Conservation (phyloP, 257 asterid species). For the Henckelia pumila region DNA sequence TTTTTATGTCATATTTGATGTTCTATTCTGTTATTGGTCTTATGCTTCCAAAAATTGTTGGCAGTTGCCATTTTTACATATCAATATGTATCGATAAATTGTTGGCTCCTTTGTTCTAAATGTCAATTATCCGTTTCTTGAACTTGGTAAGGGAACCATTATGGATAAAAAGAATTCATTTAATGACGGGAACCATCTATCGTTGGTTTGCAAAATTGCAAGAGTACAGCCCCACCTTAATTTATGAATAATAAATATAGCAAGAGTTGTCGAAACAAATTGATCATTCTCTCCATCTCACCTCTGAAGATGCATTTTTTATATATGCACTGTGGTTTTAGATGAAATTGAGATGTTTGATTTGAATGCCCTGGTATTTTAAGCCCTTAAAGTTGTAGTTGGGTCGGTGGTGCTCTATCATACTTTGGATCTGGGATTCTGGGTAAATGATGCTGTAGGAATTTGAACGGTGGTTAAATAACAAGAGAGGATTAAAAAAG, state of each 20-base stretch:
- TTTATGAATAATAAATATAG: too few species aligned
- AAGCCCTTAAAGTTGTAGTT: neutral
- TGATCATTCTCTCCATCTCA: too few species aligned
- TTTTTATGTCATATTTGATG: conserved; percentile 5
- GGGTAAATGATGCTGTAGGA: too few species aligned
- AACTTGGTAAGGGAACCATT: neutral
- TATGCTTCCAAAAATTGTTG: neutral
- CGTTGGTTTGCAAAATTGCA: neutral
- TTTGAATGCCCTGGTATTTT: neutral
- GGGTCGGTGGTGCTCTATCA: neutral
- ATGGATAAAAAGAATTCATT: neutral
- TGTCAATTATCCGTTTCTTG: neutral
- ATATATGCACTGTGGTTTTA: too few species aligned
- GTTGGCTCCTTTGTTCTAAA: conserved; percentile 1
- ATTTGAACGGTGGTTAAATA: neutral
- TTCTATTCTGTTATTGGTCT: conserved; percentile 7
- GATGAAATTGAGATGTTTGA: too few species aligned
- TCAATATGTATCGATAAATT: conserved; percentile 6
- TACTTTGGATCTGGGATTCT: neutral
- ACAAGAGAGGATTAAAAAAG: neutral
- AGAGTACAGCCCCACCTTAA: neutral
- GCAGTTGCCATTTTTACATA: conserved; percentile 7
- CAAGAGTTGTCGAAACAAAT: too few species aligned
- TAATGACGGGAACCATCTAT: neutral
- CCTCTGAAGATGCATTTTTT: too few species aligned